Evolutionary conservation across 78 protist genomes (phyloP), one percentile per base, ranked within the genome.

Genomic region (Anaeramoeba flamelloides): DNA sequence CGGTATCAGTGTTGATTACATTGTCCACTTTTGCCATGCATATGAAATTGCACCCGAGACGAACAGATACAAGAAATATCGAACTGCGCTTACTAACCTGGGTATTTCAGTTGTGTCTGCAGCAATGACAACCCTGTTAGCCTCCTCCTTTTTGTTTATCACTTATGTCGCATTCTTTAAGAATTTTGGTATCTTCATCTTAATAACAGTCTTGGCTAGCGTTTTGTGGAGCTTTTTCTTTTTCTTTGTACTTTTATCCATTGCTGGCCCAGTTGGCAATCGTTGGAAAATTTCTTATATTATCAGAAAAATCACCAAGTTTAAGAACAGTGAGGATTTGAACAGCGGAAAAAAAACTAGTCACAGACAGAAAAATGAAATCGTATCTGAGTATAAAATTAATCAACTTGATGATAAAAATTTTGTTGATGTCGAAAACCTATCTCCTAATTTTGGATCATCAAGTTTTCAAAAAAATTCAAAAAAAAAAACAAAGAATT

Each of bases 1-100:
- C 84, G 84, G 84, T 1, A 53, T 81, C 74, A 38, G 74, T 1
- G 84, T 81, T 32, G 84, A 81, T 30, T 81, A 81, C 39, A 4
- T 22, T 30, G 38, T 81, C 26, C 84, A 81, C 36, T n/a, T 74
- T 3, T 79, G 77, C 1, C 3, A 31, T 39, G 74, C 36, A 26
- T 81, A 81, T 31, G 1, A 0, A 4, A 53, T 17, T 78, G 79
- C 81, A 8, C 79, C 40, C 3, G 81, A 53, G 38, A 8, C 81
- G 38, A 4, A 40, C 65, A 80, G 40, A 31, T 33, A 30, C 26
- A 1, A 8, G 2, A 65, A 75, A 26, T n/a, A 39, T 39, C 82
- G 86, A 38, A 41, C 80, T 12, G 41, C 79, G n/a, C 53, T 81
- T 2, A 37, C 26, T 33, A 75, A 65, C 17, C 39, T 81, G 79